Evolutionary conservation across 1,284 basidiomycete genomes (phyloP).

Genomic region (Puccinia novopanici): DNA sequence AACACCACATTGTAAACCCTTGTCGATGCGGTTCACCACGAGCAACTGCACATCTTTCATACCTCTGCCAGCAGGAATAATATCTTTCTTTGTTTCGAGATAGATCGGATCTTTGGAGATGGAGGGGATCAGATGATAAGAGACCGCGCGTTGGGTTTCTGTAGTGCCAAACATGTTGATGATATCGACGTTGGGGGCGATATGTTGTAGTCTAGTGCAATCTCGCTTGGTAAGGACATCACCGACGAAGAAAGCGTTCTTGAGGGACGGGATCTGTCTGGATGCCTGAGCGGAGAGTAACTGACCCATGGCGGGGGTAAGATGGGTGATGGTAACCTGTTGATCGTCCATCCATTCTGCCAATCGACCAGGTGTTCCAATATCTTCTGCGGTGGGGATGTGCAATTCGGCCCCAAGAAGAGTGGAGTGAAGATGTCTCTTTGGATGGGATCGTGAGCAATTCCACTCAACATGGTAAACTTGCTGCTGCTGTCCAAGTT

Average conservation of each 20-base stretch:
- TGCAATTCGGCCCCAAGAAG: slow-evolving; percentile 95
- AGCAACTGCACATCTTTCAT: slow-evolving; percentile 98
- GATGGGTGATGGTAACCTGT: slow-evolving; percentile 86
- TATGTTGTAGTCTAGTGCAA: slow-evolving; percentile 88
- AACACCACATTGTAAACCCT: slow-evolving; percentile 83
- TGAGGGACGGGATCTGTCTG: slow-evolving; percentile 79
- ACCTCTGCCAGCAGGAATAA: slow-evolving; percentile 95
- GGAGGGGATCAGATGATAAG: slow-evolving; percentile 90
- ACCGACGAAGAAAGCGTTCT: slow-evolving; percentile 97
- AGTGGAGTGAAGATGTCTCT: slow-evolving; percentile 99
- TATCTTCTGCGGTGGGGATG: slow-evolving; percentile 95
- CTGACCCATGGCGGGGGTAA: slow-evolving; percentile 99
- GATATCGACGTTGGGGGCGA: slow-evolving; percentile 88
- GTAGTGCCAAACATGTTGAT: slow-evolving; percentile 99
- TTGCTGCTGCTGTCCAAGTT: slow-evolving; percentile 73
- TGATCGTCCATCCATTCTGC: slow-evolving; percentile 98
- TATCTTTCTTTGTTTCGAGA: slow-evolving; percentile 91
- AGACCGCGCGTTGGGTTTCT: slow-evolving; percentile 97
- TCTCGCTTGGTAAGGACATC: slow-evolving; percentile 98
- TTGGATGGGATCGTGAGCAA: slow-evolving; percentile 98
- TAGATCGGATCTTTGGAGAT: slow-evolving; percentile 83
- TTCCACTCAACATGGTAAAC: slow-evolving; percentile 98
- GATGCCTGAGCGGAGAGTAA: slow-evolving; percentile 94
- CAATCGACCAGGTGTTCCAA: slow-evolving; percentile 91
- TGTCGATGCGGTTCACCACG: slow-evolving; percentile 91